These are phyloP conservation scores for Cystobasidium pallidum DNA, from an alignment of 1,284 basidiomycete species.

Conservation along the genomic window DNA sequence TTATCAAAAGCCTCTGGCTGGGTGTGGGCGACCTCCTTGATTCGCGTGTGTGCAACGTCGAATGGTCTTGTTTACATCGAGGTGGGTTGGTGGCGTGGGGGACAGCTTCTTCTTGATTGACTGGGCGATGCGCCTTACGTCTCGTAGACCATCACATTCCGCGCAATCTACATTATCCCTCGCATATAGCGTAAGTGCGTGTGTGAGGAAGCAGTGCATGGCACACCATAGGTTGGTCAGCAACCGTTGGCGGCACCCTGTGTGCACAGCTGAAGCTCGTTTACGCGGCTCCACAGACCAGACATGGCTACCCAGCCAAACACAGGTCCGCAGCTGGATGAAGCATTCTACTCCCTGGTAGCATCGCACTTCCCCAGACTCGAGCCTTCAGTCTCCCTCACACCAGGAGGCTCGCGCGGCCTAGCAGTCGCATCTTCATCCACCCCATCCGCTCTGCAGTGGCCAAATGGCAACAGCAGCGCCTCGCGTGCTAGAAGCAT, in stretches of 20 bases:
- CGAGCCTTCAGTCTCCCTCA: neutral
- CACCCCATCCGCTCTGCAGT: neutral
- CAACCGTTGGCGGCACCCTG: neutral
- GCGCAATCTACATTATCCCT: too few relatives aligned
- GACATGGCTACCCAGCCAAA: neutral
- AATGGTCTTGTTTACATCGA: too few relatives aligned
- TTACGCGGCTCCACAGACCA: conserved; percentile 6
- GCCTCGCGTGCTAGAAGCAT: neutral
- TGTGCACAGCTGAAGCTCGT: neutral
- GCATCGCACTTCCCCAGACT: conserved; percentile 21
- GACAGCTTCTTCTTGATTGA: too few relatives aligned
- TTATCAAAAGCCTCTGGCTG: too few relatives aligned
- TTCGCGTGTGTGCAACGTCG: too few relatives aligned
- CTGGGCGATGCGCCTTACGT: too few relatives aligned
- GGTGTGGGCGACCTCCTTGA: too few relatives aligned
- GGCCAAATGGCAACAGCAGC: neutral
- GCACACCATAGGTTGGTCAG: neutral
- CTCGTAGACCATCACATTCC: too few relatives aligned
- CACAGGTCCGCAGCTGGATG: neutral
- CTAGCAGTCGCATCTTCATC: neutral
- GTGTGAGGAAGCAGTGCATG: neutral
- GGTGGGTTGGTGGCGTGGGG: too few relatives aligned
- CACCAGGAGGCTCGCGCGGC: neutral
- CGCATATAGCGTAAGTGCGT: too few relatives aligned
- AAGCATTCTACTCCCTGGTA: conserved; percentile 23